Evolutionary conservation across 108 stramenopile genomes (phyloP), one percentile per base, ranked within the genome.

Genomic region (Nitzschia sp.): DNA sequence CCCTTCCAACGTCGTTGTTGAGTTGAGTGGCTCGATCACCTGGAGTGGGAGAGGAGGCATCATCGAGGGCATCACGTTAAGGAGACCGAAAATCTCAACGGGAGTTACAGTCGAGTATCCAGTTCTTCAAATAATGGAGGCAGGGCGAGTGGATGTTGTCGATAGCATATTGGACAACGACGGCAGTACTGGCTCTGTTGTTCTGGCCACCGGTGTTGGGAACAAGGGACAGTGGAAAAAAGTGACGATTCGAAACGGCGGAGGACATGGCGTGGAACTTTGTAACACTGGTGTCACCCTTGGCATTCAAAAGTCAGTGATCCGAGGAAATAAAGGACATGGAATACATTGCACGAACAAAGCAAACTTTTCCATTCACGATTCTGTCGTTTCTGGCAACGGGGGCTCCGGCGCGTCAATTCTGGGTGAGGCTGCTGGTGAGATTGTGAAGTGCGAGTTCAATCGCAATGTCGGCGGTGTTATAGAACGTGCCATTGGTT

Each of bases 11-110:
- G 94, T 95, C 2, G 76, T 90, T 15, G 54, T 95, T 39, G 94
- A 95, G 78, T 54, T 95, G 51, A 84, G 83, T 67, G 94, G 93
- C 11, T 73, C 86, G 43, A 50, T 91, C 15, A 29, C 52, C 0
- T 91, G 89, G 90, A 77, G 67, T 24, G 83, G 79, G 10, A 67
- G 50, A 6, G 81, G 86, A n/a, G 93, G 90, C 22, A 86, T 82
- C 72, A 86, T 89, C 46, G 90, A 90, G 66, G 93, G 93, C 9
- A 67, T 94, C 0, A 90, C 88, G 3, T 82, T 94, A 41, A 81
- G 93, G 8, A 75, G 93, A 17, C 89, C 93, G 0, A 84, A 83
- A 58, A 68, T 88, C 15, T 73, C 80, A 34, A 64, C 78, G 0
- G 84, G 77, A 38, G 62, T 56, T 7, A 44, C 48, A 21, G 52